These are phyloP conservation scores for Beauveria rudraprayagi DNA, from an alignment of 2,329 filamentous ascomycete genomes.

Conservation along the genomic window DNA sequence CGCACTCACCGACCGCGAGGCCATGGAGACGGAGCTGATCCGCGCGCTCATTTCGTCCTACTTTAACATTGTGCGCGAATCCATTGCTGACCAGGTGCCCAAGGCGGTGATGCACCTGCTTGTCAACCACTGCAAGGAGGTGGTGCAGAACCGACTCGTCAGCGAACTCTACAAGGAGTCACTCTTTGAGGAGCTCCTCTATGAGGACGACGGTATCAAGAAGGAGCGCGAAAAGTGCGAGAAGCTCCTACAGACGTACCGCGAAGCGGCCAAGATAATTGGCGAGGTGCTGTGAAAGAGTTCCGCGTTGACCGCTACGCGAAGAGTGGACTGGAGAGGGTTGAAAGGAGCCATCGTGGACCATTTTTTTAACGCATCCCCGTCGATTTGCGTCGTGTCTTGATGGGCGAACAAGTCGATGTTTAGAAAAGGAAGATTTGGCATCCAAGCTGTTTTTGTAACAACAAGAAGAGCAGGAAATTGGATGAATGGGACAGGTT, in stretches of 20 bases:
- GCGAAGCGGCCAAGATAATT: constrained; percentile 96
- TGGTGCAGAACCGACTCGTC: constrained; percentile 92
- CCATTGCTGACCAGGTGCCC: constrained; percentile 96
- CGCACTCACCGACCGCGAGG: constrained; percentile 87
- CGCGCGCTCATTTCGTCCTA: constrained; percentile 94
- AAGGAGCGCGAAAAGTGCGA: constrained; percentile 98
- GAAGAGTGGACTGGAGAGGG: neutral
- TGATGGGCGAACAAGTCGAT: neutral
- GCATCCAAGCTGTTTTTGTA: neutral
- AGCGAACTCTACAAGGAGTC: constrained; percentile 91
- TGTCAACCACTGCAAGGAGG: constrained; percentile 97
- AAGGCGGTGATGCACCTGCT: constrained; percentile 98
- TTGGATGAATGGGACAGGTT: neutral
- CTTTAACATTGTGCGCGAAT: constrained; percentile 98
- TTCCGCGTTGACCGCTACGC: neutral
- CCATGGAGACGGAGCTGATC: constrained; percentile 95
- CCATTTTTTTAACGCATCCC: neutral
- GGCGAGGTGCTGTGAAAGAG: constrained; percentile 72
- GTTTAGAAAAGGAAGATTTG: neutral
- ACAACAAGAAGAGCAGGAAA: neutral
- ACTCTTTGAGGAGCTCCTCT: constrained; percentile 85
- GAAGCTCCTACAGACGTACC: constrained; percentile 88
- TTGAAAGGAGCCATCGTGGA: neutral
- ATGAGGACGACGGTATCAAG: constrained; percentile 96
- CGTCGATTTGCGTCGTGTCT: neutral